Evolutionary conservation across 345 rosid genomes (phyloP).

Genomic region (Anastatica hierochuntica): DNA sequence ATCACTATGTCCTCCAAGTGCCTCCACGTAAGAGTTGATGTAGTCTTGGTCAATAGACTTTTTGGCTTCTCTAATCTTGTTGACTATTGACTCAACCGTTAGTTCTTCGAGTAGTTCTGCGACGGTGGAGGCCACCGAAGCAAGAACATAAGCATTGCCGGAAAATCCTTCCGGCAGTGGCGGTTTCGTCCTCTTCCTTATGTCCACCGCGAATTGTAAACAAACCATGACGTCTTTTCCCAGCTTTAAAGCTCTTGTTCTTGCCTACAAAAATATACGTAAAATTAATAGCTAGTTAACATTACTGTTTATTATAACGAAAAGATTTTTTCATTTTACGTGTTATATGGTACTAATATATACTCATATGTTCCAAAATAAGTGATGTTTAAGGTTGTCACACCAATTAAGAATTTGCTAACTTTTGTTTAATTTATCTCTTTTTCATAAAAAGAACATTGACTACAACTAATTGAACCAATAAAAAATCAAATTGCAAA

Average conservation of each 20-base stretch:
- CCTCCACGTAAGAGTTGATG: conserved; percentile 43
- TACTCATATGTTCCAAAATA: no score
- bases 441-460: no score
- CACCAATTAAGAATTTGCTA: no score
- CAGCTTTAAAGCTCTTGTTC: conserved; percentile 40
- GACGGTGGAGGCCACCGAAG: conserved; percentile 43
- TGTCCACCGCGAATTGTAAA: conserved; percentile 59
- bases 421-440: no score
- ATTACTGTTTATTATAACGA: no score
- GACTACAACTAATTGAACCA: no score
- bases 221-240: conserved; percentile 45
- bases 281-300: neutral
- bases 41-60: conserved; percentile 34
- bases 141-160: conserved; percentile 58
- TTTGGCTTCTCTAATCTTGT: conserved; percentile 52
- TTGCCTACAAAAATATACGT: conserved; percentile 31
- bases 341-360: no score
- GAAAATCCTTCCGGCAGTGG: conserved; percentile 42
- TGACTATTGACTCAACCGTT: conserved; percentile 27
- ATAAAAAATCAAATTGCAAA: no score
- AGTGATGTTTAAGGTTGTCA: no score
- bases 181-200: conserved; percentile 38
- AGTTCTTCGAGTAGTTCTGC: conserved; percentile 38
- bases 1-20: conserved; percentile 30
- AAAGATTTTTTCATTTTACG: no score